Percentiles rank a stretch among this genome's conserved stretches.
Evolutionary conservation across 345 rosid species (phyloP).

Genomic region (Syzygium oleosum): DNA sequence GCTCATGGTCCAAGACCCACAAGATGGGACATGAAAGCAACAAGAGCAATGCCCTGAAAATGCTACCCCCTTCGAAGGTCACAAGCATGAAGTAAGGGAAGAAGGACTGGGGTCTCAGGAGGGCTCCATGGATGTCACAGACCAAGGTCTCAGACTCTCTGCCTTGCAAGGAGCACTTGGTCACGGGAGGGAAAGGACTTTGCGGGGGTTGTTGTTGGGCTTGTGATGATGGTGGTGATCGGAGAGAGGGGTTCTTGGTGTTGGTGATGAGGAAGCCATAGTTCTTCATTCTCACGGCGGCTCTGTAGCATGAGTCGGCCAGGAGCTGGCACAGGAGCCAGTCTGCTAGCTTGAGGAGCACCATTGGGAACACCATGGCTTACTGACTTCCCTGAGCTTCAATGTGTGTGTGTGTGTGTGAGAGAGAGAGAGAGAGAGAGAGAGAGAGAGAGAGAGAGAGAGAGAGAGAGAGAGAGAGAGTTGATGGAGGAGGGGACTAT

Average conservation of each 20-base stretch:
- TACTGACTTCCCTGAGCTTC: not conserved
- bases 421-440: not conserved
- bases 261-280: conserved; percentile 34
- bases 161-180: conserved; percentile 12
- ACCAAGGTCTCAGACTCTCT: conserved; percentile 22
- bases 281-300: conserved; percentile 53
- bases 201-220: not conserved
- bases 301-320: conserved; percentile 52
- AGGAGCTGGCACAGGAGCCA: conserved; percentile 57
- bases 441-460: not conserved
- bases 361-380: conserved; percentile 49
- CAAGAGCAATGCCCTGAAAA: conserved; percentile 56
- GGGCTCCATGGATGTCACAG: conserved; percentile 57
- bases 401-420: not conserved
- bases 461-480: not conserved
- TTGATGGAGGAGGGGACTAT: not conserved
- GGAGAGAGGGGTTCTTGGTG: conserved; percentile 6
- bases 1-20: conserved; percentile 45
- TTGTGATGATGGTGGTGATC: conserved; percentile 11
- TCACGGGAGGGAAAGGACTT: conserved; percentile 26
- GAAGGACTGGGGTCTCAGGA: conserved; percentile 46
- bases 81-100: conserved; percentile 96
- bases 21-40: conserved; percentile 48
- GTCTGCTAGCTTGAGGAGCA: conserved; percentile 40
- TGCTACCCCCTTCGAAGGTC: conserved; percentile 85